These are phyloP conservation scores for Schwanniomyces yamadae DNA, from an alignment of 805 yeast species.

Conservation along the genomic window DNA sequence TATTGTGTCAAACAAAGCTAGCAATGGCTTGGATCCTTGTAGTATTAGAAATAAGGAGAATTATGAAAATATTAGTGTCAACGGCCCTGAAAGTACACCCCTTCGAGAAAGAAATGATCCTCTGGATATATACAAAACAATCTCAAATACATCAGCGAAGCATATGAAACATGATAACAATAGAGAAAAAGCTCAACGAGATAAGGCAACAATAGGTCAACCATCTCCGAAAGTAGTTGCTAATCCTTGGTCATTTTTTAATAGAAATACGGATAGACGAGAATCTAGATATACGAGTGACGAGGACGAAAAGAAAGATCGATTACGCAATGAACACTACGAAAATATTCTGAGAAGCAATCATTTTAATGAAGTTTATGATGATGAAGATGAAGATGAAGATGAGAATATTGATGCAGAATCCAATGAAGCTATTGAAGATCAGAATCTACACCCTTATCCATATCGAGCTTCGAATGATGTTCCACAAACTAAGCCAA, in stretches of 20 bases:
- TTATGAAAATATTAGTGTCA: no score
- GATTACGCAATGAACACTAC: background rate
- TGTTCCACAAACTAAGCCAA: constrained; percentile 6
- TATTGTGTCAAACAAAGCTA: no score
- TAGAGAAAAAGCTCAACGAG: background rate
- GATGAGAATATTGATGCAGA: constrained; percentile 2
- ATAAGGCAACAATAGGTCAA: constrained; percentile 2
- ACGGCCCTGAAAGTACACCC: no score
- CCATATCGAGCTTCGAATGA: constrained; percentile 5
- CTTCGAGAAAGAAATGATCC: background rate
- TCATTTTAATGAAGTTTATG: constrained; percentile 2
- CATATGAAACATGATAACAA: no score
- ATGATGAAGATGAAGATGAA: background rate
- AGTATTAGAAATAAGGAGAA: no score
- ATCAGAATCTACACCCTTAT: constrained; percentile 4
- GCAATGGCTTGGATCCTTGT: no score
- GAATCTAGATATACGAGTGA: constrained; percentile 33
- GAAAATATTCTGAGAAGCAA: background rate
- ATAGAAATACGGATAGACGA: constrained; percentile 25
- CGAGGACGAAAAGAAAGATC: constrained; percentile 26
- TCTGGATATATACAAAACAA: background rate
- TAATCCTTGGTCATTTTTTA: constrained; percentile 34
- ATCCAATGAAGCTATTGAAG: constrained; percentile 2
- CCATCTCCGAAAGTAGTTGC: constrained; percentile 24
- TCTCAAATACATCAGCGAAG: no score